Conservation (phyloP, 1,284 basidiomycete genomes). For the Phellopilus nigrolimitatus region DNA sequence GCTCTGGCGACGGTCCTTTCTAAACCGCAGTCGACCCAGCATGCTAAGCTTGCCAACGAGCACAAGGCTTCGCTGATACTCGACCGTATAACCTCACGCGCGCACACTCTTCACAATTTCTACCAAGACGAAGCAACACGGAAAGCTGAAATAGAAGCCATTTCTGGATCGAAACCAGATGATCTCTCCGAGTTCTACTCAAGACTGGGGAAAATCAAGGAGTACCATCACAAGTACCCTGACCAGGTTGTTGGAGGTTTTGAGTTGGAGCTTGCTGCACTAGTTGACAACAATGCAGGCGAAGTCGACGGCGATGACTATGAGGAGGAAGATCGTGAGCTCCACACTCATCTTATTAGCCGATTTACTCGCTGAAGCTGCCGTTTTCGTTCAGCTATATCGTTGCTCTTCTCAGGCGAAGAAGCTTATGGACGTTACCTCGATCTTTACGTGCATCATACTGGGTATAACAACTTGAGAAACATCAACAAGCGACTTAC, state of each 20-base stretch:
- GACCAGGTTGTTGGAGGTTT: conserved; percentile 77
- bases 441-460: conserved; percentile 88
- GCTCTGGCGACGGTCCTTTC: conserved; percentile 70
- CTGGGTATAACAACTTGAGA: conserved; percentile 87
- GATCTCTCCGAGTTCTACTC: conserved; percentile 93
- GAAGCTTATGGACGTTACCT: conserved; percentile 94
- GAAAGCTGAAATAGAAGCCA: conserved; percentile 55
- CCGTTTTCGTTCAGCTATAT: conserved; percentile 56
- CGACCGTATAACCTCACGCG: conserved; percentile 73
- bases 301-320: conserved; percentile 70
- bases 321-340: conserved; percentile 77
- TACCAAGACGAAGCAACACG: conserved; percentile 73
- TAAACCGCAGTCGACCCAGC: conserved; percentile 55
- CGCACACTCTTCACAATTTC: conserved; percentile 56
- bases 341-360: conserved; percentile 5
- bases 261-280: conserved; percentile 74
- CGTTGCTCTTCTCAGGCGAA: conserved; percentile 91
- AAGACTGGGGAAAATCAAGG: conserved; percentile 90
- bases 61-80: conserved; percentile 86
- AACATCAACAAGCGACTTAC: conserved; percentile 73
- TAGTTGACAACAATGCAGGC: conserved; percentile 69
- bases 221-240: conserved; percentile 95
- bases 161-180: conserved; percentile 51
- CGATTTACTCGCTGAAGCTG: conserved; percentile 18
- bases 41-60: conserved; percentile 69